Conservation (phyloP, 2,329 filamentous ascomycete species). For the Anisogramma anomala region DNA sequence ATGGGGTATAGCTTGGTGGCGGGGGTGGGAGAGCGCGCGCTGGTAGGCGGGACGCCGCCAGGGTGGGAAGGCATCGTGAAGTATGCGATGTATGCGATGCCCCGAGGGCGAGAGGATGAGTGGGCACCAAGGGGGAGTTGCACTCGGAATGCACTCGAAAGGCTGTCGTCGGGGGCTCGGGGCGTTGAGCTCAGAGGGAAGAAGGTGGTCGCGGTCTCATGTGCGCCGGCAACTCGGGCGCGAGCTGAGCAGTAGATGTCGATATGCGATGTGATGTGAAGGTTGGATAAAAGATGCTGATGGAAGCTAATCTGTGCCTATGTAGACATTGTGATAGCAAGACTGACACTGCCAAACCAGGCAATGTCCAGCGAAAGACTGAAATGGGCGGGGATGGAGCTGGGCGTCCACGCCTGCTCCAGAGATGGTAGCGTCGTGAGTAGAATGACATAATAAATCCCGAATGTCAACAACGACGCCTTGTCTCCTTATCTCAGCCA, state of each 20-base stretch:
- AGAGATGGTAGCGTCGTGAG: no score
- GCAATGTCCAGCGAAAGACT: not conserved
- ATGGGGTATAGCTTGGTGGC: conserved; percentile 53
- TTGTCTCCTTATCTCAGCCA: no score
- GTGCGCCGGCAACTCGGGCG: not conserved
- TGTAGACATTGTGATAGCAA: not conserved
- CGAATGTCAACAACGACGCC: not conserved
- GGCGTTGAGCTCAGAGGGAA: no score
- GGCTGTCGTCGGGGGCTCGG: not conserved
- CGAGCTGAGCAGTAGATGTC: not conserved
- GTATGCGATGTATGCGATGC: not conserved
- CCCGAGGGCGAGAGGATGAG: not conserved
- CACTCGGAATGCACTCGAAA: no score
- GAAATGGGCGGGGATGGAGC: not conserved
- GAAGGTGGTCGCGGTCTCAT: not conserved
- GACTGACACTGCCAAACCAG: no score
- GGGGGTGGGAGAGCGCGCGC: conserved; percentile 18
- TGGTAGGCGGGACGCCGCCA: conserved; percentile 16
- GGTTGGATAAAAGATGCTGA: not conserved
- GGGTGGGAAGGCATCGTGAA: conserved; percentile 11
- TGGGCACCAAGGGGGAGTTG: no score
- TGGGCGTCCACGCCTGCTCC: no score
- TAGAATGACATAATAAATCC: not conserved
- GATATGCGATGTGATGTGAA: not conserved
- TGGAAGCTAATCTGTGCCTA: not conserved